phyloP scores from a whole-genome alignment of 345 rosid genomes.

The Carallia pectinifolia region DNA sequence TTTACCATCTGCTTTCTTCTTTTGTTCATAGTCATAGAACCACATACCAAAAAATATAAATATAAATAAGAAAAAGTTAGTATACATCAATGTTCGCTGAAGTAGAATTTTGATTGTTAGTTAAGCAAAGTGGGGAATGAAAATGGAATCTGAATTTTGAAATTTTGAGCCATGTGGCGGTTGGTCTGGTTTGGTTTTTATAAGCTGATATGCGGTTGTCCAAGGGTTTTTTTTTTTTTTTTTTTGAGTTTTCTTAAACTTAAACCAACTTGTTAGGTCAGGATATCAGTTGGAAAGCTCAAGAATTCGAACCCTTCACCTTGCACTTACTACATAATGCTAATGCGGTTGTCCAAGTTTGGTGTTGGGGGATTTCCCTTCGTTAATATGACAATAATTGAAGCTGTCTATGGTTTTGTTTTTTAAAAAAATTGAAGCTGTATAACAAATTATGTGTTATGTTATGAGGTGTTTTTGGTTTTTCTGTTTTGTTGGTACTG shows the following conservation, averaged over 20 bases:
- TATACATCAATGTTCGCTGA: neutral
- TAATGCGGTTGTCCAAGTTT: neutral
- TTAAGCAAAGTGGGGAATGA: neutral
- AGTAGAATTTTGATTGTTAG: neutral
- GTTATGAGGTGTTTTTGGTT: no score
- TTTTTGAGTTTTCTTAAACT: no score
- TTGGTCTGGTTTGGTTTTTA: slow-evolving; percentile 1
- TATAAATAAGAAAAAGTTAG: neutral
- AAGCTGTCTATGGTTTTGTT: neutral
- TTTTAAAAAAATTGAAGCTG: neutral
- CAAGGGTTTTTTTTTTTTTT: neutral
- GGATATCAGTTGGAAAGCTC: no score
- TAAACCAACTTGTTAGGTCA: no score
- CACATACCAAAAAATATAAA: neutral
- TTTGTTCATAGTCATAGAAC: neutral
- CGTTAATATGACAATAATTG: neutral
- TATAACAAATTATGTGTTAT: no score
- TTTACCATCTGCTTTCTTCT: neutral
- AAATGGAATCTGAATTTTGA: slow-evolving; percentile 1
- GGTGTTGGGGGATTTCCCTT: neutral
- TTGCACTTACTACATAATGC: no score
- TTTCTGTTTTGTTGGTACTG: no score
- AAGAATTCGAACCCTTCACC: no score
- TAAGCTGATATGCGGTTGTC: neutral
- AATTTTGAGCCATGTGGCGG: neutral